A percentile compares a stretch with the other conserved stretches of the same genome.
Evolutionary conservation across 2,329 filamentous ascomycete genomes (phyloP).

Genomic region (Aureobasidium uvarum): DNA sequence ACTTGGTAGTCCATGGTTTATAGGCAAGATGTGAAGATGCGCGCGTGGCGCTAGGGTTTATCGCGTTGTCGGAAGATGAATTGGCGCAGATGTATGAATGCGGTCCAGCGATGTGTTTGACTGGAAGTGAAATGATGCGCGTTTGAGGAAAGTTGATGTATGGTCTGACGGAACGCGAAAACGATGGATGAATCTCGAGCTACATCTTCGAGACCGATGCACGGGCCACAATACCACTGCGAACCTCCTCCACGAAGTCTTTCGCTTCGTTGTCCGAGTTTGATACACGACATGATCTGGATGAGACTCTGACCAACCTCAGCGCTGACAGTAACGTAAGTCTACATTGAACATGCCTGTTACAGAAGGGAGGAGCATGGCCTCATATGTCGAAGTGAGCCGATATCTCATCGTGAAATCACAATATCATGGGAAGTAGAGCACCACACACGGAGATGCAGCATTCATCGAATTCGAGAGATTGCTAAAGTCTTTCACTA

Average conservation of each 20-base stretch:
- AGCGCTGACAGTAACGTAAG: too few species aligned
- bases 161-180: neutral
- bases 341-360: too few species aligned
- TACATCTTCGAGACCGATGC: neutral
- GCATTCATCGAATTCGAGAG: too few species aligned
- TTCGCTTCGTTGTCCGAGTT: neutral
- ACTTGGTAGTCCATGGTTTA: slow-evolving; percentile 54
- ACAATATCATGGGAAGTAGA: too few species aligned
- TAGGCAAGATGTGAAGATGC: neutral
- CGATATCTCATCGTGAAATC: too few species aligned
- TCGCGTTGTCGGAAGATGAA: neutral
- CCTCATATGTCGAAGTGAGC: too few species aligned
- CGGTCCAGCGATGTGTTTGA: neutral
- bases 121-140: neutral
- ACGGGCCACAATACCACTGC: slow-evolving; percentile 23
- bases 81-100: neutral
- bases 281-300: too few species aligned
- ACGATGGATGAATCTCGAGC: neutral
- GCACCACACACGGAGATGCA: too few species aligned
- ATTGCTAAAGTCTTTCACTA: too few species aligned
- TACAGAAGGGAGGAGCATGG: too few species aligned
- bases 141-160: neutral
- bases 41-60: neutral
- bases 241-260: neutral
- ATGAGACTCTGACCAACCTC: too few species aligned